phyloP scores from a whole-genome alignment of 768 basidiomycete genomes.

The Xerocomellus intermedius region DNA sequence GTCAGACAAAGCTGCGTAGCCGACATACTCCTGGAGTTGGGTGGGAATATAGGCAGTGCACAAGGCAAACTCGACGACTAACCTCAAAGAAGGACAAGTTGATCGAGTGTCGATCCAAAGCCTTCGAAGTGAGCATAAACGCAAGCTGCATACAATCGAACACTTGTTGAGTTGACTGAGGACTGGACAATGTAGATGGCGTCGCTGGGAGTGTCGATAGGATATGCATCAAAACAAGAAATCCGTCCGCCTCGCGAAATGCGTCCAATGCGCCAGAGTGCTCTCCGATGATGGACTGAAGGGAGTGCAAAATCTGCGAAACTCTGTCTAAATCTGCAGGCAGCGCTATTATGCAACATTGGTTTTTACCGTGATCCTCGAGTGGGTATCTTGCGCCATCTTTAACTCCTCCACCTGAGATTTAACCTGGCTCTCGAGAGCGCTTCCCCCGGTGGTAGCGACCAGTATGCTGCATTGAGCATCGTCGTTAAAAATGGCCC shows the following conservation, averaged over 20 bases:
- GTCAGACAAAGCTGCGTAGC: conserved; percentile 61
- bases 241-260: conserved; percentile 82
- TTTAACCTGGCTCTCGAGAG: conserved; percentile 53
- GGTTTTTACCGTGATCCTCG: conserved; percentile 52
- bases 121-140: conserved; percentile 64
- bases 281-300: conserved; percentile 65
- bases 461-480: conserved; percentile 14
- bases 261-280: conserved; percentile 66
- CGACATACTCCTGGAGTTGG: conserved; percentile 41
- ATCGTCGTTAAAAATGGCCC: conserved; percentile 22
- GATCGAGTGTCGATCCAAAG: conserved; percentile 50
- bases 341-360: neutral
- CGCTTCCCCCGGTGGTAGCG: neutral
- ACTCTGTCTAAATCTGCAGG: neutral
- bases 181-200: conserved; percentile 27
- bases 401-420: conserved; percentile 71
- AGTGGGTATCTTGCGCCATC: conserved; percentile 44
- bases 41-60: conserved; percentile 16
- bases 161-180: conserved; percentile 39
- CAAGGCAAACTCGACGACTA: conserved; percentile 31
- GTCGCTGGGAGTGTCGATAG: conserved; percentile 53
- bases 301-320: conserved; percentile 59
- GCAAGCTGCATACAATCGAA: conserved; percentile 58
- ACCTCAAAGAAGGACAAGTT: conserved; percentile 72
- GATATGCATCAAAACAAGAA: conserved; percentile 69